Evolutionary conservation across 1,284 basidiomycete species (phyloP).

Genomic region (Sanghuangporus weigelae): DNA sequence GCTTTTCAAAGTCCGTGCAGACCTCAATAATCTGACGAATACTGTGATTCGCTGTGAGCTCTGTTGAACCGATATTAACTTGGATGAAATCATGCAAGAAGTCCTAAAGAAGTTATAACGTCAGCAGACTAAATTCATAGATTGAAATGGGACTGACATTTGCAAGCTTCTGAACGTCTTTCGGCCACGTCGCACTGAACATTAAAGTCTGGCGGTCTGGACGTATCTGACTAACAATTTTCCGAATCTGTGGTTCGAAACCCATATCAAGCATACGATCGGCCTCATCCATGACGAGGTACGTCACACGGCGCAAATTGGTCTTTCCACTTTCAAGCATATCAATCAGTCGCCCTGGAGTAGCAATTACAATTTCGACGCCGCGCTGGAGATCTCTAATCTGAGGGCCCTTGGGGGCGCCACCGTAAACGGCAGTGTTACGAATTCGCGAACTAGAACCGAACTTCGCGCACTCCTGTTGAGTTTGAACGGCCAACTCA

Average conservation of each 20-base stretch:
- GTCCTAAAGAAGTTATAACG: conserved; percentile 47
- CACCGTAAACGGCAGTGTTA: conserved; percentile 97
- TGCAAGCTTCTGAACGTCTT: conserved; percentile 97
- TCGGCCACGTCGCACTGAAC: conserved; percentile 99
- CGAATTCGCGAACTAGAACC: conserved; percentile 88
- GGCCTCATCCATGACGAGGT: conserved; percentile 98
- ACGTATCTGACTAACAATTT: conserved; percentile 95
- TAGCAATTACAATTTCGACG: conserved; percentile 94
- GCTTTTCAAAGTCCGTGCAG: conserved; percentile 97
- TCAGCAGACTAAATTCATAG: conserved; percentile 4
- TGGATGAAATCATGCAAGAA: conserved; percentile 96
- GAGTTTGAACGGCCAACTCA: conserved; percentile 98
- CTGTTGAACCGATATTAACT: conserved; percentile 98
- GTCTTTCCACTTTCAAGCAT: conserved; percentile 97
- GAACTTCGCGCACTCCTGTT: conserved; percentile 95
- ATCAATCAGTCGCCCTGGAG: conserved; percentile 86
- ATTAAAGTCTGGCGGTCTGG: conserved; percentile 94
- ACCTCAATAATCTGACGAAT: conserved; percentile 95
- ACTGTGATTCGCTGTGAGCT: conserved; percentile 97
- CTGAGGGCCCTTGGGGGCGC: conserved; percentile 97
- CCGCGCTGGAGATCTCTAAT: conserved; percentile 97
- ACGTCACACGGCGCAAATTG: conserved; percentile 92
- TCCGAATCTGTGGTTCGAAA: conserved; percentile 99
- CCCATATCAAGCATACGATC: conserved; percentile 99
- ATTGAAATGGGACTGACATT: conserved; percentile 43